A percentile compares a stretch with the other conserved stretches of the same genome.
These are phyloP conservation scores for Tulasnella sp. DNA, from an alignment of 768 basidiomycete species.

Conservation along the genomic window DNA sequence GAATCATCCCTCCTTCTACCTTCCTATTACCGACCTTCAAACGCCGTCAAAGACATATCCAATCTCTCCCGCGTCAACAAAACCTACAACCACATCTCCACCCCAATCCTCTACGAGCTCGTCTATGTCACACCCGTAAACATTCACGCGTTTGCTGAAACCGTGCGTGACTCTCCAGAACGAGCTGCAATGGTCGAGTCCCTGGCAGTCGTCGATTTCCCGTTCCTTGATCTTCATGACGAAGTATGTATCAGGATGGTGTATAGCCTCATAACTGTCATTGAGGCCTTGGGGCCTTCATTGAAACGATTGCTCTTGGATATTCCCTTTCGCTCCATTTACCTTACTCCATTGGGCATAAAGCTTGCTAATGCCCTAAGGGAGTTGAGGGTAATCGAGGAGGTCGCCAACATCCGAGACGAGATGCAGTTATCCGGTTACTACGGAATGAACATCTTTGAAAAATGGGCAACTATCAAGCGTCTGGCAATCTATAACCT, in stretches of 20 bases:
- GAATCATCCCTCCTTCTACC: not conserved
- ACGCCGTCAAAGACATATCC: not conserved
- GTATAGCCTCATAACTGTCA: not conserved
- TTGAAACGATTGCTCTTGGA: not conserved
- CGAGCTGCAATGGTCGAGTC: not conserved
- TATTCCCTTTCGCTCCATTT: not conserved
- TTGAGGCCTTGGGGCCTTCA: not conserved
- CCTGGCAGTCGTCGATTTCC: not conserved
- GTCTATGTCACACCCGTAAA: slow-evolving; percentile 1
- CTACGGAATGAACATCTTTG: not conserved
- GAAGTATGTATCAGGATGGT: not conserved
- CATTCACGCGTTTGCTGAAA: not conserved
- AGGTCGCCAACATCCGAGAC: not conserved
- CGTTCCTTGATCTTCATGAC: not conserved
- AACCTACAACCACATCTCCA: not conserved
- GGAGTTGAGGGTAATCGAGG: not conserved
- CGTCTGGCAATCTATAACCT: slow-evolving; percentile 21
- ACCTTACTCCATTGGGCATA: not conserved
- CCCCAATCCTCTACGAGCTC: not conserved
- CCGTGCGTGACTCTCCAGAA: not conserved
- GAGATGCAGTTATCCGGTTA: not conserved
- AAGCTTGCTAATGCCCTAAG: not conserved
- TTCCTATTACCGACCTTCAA: no score
- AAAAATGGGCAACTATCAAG: not conserved
- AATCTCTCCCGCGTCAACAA: not conserved